Evolutionary conservation across 2,329 filamentous ascomycete species (phyloP).

Genomic region (Ascochyta viciae-villosae): DNA sequence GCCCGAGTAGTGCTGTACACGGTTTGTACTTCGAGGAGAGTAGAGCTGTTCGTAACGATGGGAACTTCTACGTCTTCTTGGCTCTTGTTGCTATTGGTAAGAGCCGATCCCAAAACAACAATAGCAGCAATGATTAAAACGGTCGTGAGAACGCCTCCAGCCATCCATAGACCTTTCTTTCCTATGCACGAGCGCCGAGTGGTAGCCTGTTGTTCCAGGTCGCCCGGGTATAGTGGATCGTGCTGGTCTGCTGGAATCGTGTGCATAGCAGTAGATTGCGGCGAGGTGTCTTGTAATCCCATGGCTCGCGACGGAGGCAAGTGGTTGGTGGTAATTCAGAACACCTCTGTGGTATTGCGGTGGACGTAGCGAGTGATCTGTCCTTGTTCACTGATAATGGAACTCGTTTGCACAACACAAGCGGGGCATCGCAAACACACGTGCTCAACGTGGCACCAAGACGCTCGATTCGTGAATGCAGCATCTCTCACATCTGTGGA

Average conservation of each 20-base stretch:
- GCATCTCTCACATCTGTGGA: too few relatives aligned
- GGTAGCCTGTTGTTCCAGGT: neutral
- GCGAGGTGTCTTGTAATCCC: neutral
- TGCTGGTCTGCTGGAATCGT: neutral
- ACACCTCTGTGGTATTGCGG: too few relatives aligned
- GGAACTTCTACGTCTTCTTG: too few relatives aligned
- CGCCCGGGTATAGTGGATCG: neutral
- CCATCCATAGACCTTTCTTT: neutral
- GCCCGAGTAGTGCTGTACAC: neutral
- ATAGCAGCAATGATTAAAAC: neutral
- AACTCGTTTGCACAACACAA: too few relatives aligned
- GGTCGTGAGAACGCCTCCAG: neutral
- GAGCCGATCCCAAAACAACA: neutral
- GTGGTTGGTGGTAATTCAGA: neutral
- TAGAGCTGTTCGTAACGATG: too few relatives aligned
- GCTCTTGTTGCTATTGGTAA: neutral
- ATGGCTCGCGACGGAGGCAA: neutral
- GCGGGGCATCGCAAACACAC: too few relatives aligned
- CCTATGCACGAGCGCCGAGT: neutral
- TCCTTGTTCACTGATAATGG: too few relatives aligned
- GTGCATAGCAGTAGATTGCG: neutral
- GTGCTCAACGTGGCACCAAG: too few relatives aligned
- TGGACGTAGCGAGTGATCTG: too few relatives aligned
- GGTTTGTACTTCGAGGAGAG: neutral
- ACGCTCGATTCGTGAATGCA: too few relatives aligned